These are phyloP conservation scores for Neolentinus lepideus DNA, from an alignment of 1,284 basidiomycete species.

Conservation along the genomic window DNA sequence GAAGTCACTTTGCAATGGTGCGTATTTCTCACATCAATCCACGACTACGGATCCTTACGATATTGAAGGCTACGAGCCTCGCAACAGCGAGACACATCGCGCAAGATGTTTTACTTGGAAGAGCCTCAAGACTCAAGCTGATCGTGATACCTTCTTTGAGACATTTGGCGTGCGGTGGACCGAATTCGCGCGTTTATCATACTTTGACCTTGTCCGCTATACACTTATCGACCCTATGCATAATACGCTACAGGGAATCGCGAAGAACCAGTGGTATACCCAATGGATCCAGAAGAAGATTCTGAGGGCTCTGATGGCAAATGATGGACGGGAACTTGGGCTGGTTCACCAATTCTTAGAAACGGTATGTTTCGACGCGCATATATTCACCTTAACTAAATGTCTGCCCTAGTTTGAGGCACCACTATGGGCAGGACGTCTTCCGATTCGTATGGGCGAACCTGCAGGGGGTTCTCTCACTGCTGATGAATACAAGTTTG, in stretches of 20 bases:
- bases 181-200: slow-evolving; percentile 21
- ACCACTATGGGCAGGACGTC: slow-evolving; percentile 20
- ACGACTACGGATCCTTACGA: not conserved
- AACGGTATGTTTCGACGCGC: slow-evolving; percentile 8
- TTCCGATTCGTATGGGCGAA: slow-evolving; percentile 22
- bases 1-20: slow-evolving; percentile 12
- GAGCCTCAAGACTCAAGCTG: slow-evolving; percentile 4
- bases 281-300: too few relatives aligned
- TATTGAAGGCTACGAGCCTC: slow-evolving; percentile 11
- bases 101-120: slow-evolving; percentile 10
- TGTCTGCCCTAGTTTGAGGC: slow-evolving; percentile 24
- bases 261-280: too few relatives aligned
- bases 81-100: slow-evolving; percentile 11
- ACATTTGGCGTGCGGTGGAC: slow-evolving; percentile 19
- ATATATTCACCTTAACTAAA: not conserved
- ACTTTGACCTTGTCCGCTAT: slow-evolving; percentile 22
- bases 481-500: slow-evolving; percentile 23
- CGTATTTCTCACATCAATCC: slow-evolving; percentile 2
- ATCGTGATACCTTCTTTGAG: slow-evolving; percentile 13
- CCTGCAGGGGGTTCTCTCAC: slow-evolving; percentile 25
- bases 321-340: slow-evolving; percentile 16
- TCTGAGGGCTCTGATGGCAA: slow-evolving; percentile 12
- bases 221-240: slow-evolving; percentile 27
- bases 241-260: slow-evolving; percentile 15
- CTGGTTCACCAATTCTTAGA: slow-evolving; percentile 17